Evolutionary conservation across 1,139 yeast genomes (phyloP), one percentile per base, ranked within the genome.

Genomic region (Candida tropicalis): DNA sequence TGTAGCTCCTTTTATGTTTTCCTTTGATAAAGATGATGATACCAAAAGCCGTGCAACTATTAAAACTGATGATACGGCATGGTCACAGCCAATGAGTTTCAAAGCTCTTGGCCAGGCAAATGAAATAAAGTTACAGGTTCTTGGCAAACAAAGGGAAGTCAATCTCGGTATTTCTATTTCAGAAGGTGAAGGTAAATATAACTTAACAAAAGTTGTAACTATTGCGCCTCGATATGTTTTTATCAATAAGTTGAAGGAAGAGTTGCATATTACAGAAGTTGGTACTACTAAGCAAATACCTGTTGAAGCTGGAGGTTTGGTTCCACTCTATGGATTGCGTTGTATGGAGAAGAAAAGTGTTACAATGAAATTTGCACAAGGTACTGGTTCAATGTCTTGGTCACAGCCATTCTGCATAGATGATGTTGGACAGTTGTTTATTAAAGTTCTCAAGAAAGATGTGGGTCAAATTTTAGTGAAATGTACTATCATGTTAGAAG

Each of bases 171-270:
- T 91, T 15, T 72, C 80, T 17, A 77, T 93, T 5, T 65, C 76
- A 0, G 98, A 91, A 54, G 99, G 98, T n/a, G 82, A 81, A 52
- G 99, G 98, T 2, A 82, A 81, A 48, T 93, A 87, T 60, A 77
- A 81, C 44, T 59, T 87, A 48, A 79, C 96, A 0, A 89, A 89
- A 58, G 84, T 90, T 27, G 81, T 93, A 3, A 82, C 87, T 1
- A 64, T 95, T 34, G 75, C 95, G 0, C 99, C 99, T 4, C 71
- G 99, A 37, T 95, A 84, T 57, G 74, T 93, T 38, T 60, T 93
- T 34, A 74, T 81, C 47, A 93, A 89, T 60, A 74, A 74, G 40
- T 66, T 87, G 35, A 70, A 66, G 2, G 79, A 77, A 34, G 75
- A 78, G 1, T 61, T 95, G 12, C 79, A 75, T 44, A 62, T 87